phyloP scores from a whole-genome alignment of 495 filamentous ascomycete species.

The Friedmanniomyces simplex region DNA sequence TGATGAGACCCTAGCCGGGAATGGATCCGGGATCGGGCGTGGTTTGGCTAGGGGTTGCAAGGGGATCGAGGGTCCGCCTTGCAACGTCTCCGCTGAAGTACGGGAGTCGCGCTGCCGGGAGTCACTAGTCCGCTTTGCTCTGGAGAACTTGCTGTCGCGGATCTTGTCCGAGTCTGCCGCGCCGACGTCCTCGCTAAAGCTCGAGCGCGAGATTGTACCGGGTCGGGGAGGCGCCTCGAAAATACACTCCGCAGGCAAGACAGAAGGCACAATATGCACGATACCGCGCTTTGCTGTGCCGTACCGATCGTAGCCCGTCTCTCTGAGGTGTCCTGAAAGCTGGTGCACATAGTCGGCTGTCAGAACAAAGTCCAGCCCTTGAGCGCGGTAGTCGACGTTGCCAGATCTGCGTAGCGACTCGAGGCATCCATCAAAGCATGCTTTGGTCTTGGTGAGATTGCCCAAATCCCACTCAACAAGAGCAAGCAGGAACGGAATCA shows the following conservation, averaged over 20 bases:
- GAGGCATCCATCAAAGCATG: background rate
- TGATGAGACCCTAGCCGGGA: too few relatives aligned
- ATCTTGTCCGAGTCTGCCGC: background rate
- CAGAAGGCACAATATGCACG: background rate
- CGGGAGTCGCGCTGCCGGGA: too few relatives aligned
- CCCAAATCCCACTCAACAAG: slow-evolving; percentile 6
- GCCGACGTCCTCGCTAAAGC: background rate
- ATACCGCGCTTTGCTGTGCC: background rate
- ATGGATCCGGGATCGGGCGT: too few relatives aligned
- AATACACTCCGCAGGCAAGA: slow-evolving; percentile 14
- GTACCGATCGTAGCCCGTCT: background rate
- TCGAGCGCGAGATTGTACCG: background rate
- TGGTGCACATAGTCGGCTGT: background rate
- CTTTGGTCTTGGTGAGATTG: background rate
- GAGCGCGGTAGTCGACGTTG: background rate
- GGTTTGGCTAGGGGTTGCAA: too few relatives aligned
- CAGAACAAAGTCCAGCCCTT: slow-evolving; percentile 12
- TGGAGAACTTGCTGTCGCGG: background rate
- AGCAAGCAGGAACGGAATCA: slow-evolving; percentile 6
- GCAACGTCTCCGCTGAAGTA: too few relatives aligned
- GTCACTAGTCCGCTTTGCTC: too few relatives aligned
- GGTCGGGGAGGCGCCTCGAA: slow-evolving; percentile 13
- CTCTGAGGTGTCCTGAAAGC: background rate
- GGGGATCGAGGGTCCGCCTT: too few relatives aligned
- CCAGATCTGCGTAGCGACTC: background rate